These are phyloP conservation scores for Kazachstania africana DNA, from an alignment of 805 yeast species.

Conservation along the genomic window DNA sequence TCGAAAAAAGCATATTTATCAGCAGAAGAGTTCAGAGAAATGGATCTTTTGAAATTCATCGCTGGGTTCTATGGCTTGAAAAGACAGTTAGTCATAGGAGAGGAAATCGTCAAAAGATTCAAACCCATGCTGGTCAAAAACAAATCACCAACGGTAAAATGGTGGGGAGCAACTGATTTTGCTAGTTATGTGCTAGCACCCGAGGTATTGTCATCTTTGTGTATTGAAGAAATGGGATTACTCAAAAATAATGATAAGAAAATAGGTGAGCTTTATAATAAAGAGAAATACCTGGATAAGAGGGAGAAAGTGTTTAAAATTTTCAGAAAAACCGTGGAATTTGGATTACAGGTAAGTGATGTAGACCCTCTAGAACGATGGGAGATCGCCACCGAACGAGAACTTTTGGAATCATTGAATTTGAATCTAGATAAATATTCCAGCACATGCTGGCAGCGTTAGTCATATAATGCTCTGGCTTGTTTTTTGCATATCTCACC, in stretches of 20 bases:
- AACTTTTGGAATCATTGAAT: too few species aligned
- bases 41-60: slow-evolving; percentile 34
- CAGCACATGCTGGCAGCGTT: too few species aligned
- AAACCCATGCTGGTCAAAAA: slow-evolving; percentile 22
- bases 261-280: too few species aligned
- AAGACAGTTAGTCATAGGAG: slow-evolving; percentile 42
- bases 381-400: slow-evolving; percentile 12
- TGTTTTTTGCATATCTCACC: too few species aligned
- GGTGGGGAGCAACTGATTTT: slow-evolving; percentile 52
- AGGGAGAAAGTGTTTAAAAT: slow-evolving; percentile 36
- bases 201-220: slow-evolving; percentile 43
- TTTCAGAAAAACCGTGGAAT: slow-evolving; percentile 37
- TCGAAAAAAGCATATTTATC: slow-evolving; percentile 37
- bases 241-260: slow-evolving; percentile 1
- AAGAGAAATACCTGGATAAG: slow-evolving; percentile 11
- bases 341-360: slow-evolving; percentile 30
- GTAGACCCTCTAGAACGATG: slow-evolving; percentile 19
- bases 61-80: slow-evolving; percentile 54
- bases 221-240: slow-evolving; percentile 34
- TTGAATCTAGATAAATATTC: too few species aligned
- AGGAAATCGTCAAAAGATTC: slow-evolving; percentile 28
- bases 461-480: too few species aligned
- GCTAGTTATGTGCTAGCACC: slow-evolving; percentile 49
- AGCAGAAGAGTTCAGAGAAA: slow-evolving; percentile 32
- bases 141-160: slow-evolving; percentile 37